Percentiles rank a stretch among this genome's conserved stretches.
Conservation (phyloP, 2,329 filamentous ascomycete species). For the Claviceps maximensis region DNA sequence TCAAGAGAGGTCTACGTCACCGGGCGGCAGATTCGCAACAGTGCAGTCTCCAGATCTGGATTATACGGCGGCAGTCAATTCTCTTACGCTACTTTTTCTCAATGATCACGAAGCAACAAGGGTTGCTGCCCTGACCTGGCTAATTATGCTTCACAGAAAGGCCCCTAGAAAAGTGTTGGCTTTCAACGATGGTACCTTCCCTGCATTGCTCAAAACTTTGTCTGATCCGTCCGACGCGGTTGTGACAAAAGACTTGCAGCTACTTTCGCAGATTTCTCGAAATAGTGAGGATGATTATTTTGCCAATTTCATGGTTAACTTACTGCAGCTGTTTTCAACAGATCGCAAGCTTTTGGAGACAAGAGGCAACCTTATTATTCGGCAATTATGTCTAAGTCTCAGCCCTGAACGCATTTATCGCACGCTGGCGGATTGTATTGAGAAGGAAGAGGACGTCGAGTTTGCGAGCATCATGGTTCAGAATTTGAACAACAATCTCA, state of each 20-base stretch:
- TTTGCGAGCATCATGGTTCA: constrained; percentile 99
- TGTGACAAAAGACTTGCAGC: constrained; percentile 83
- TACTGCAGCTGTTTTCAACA: constrained; percentile 89
- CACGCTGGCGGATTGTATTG: constrained; percentile 88
- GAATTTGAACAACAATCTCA: constrained; percentile 97
- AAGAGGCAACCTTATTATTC: constrained; percentile 88
- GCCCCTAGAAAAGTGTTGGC: constrained; percentile 85
- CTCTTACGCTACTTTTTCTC: constrained; percentile 81
- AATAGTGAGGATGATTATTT: constrained; percentile 98
- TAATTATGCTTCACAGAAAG: constrained; percentile 95
- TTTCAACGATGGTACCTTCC: constrained; percentile 95
- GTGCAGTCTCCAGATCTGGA: constrained; percentile 60
- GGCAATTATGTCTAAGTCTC: constrained; percentile 83
- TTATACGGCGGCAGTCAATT: constrained; percentile 88
- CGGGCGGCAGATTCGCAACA: constrained; percentile 29
- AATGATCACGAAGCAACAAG: constrained; percentile 95
- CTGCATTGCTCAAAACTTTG: constrained; percentile 85
- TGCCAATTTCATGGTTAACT: constrained; percentile 93
- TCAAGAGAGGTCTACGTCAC: constrained; percentile 32
- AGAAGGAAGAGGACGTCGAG: constrained; percentile 95
- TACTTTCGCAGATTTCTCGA: constrained; percentile 88
- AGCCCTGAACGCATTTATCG: constrained; percentile 93
- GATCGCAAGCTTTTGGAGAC: constrained; percentile 85
- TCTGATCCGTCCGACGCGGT: constrained; percentile 93
- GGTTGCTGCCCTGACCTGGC: constrained; percentile 85